Conservation (phyloP, 1,284 basidiomycete species). For the Pisolithus thermaeus region DNA sequence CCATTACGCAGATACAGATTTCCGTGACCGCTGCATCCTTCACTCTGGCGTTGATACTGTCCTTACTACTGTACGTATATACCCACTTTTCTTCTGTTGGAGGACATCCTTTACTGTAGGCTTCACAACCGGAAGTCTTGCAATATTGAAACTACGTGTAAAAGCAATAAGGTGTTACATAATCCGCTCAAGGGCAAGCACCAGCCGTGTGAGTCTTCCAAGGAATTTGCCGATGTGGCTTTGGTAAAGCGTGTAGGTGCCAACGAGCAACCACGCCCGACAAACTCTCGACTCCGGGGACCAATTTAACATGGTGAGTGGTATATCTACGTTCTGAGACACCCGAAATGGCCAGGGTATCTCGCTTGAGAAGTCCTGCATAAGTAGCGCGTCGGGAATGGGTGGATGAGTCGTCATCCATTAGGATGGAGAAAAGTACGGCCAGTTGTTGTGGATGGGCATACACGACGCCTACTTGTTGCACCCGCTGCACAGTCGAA, state of each 20-base stretch:
- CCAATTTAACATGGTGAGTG: constrained; percentile 25
- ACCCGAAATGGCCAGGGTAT: background rate
- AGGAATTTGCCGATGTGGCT: constrained; percentile 18
- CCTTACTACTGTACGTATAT: too few relatives aligned
- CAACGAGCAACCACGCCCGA: constrained; percentile 14
- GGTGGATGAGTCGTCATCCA: constrained; percentile 13
- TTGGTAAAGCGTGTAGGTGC: background rate
- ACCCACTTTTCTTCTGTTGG: too few relatives aligned
- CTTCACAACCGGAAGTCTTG: too few relatives aligned
- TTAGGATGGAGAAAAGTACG: background rate
- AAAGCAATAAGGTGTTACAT: background rate
- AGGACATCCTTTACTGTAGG: too few relatives aligned
- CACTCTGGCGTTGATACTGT: too few relatives aligned
- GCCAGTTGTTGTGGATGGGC: background rate
- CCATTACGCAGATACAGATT: too few relatives aligned
- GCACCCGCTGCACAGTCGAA: background rate
- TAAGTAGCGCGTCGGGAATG: constrained; percentile 12
- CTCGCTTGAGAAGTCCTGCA: constrained; percentile 4
- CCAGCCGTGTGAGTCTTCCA: constrained; percentile 15
- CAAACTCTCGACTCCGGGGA: constrained; percentile 17
- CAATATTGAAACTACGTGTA: too few relatives aligned
- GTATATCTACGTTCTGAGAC: constrained; percentile 1
- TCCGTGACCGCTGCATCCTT: too few relatives aligned
- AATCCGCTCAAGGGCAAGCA: background rate
- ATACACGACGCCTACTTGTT: background rate